Conservation (phyloP, 495 filamentous ascomycete genomes). For the Cryomyces antarcticus region DNA sequence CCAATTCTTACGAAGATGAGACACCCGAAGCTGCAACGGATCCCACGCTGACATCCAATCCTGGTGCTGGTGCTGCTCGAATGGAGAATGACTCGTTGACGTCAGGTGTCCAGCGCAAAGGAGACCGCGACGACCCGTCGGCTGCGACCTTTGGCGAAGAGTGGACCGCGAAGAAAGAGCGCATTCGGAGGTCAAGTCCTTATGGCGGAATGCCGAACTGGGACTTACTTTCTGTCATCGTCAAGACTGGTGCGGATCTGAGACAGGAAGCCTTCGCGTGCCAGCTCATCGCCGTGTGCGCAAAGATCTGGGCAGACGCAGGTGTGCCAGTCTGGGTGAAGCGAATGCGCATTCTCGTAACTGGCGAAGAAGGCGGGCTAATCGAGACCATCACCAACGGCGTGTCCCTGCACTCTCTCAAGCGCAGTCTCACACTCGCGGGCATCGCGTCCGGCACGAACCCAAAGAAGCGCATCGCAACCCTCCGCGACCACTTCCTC, state of each 20-base stretch:
- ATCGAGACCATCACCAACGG: slow-evolving; percentile 69
- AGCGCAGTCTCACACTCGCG: slow-evolving; percentile 50
- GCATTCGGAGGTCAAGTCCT: slow-evolving; percentile 51
- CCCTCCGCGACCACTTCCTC: slow-evolving; percentile 53
- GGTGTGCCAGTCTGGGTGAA: slow-evolving; percentile 58
- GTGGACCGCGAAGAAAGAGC: slow-evolving; percentile 55
- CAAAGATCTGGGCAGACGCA: slow-evolving; percentile 57
- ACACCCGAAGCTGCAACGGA: slow-evolving; percentile 24
- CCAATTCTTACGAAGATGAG: slow-evolving; percentile 23
- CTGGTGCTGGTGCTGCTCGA: slow-evolving; percentile 46
- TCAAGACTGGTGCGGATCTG: slow-evolving; percentile 59
- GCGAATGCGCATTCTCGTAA: slow-evolving; percentile 59
- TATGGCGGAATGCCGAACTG: slow-evolving; percentile 66
- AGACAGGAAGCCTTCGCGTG: slow-evolving; percentile 63
- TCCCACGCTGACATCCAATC: slow-evolving; percentile 22
- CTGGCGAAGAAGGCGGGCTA: slow-evolving; percentile 54
- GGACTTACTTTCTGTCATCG: slow-evolving; percentile 61
- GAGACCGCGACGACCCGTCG: slow-evolving; percentile 60
- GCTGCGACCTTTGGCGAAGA: slow-evolving; percentile 63
- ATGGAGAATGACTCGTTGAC: slow-evolving; percentile 73
- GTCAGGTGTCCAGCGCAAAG: slow-evolving; percentile 51
- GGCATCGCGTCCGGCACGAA: slow-evolving; percentile 44
- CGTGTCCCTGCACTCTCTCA: slow-evolving; percentile 54
- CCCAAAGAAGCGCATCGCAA: slow-evolving; percentile 45
- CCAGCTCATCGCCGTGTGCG: slow-evolving; percentile 53